Base-by-base conservation (phyloP, 2,329 filamentous ascomycete species). In the Sphaerulina vaccinii region DNA sequence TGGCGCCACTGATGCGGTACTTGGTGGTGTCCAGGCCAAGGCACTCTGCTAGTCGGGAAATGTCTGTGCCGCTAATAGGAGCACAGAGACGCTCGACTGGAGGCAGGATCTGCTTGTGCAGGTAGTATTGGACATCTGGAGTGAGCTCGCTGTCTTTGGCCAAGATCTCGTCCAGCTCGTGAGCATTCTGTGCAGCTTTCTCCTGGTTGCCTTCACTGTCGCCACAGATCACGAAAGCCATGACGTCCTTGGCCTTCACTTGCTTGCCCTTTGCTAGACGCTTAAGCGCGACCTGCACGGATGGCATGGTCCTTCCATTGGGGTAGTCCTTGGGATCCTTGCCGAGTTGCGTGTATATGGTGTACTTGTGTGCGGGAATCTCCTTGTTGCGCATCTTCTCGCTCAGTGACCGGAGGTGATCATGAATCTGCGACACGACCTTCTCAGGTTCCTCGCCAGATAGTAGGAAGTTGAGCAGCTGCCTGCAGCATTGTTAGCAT, bases 51-150 rank as follows among this genome's bases (percentile, higher is more conserved):
- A 99, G 80, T 59, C 91, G 85, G 1, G 89, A 83, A 6, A 92
- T 87, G 57, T 96, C 95, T 1, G 93, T 99, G 53, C 93, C 93
- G 11, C 83, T 83, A 64, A 99, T 96, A 54, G 95, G 96, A 55
- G 92, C 93, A 69, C 93, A 99, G 18, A 99, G 84, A 79, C 93
- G 89, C 74, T 99, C 93, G 21, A 99, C 93, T 0, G 93, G 93
- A 9, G 93, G 93, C 73, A 99, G 90, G 53, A 99, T 96, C 71
- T 99, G 93, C 76, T 99, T 99, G 75, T 90, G 87, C 33, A 99
- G 83, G 70, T 99, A 99, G 82, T 91, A 97, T 68, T 99, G 93
- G n/a, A 96, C 82, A 66, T 99, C 93, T 2, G 91, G 89, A 52
- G 86, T 80, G 5, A 99, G 79, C 1, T 77, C 85, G 1, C 86